These are phyloP conservation scores for Botryotinia narcissicola DNA, from an alignment of 2,329 filamentous ascomycete genomes.

Conservation along the genomic window DNA sequence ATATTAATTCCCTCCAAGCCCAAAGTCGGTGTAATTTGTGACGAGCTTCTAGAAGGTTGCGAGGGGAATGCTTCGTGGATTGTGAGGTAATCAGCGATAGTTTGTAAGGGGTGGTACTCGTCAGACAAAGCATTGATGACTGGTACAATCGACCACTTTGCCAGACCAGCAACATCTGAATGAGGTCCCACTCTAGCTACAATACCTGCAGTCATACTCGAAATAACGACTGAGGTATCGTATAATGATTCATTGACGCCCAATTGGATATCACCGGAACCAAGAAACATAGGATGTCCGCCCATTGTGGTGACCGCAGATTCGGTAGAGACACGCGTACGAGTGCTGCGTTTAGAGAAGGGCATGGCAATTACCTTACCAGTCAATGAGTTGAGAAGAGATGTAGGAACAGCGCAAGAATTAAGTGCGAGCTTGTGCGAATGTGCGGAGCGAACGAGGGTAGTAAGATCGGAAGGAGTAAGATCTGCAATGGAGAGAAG, in stretches of 20 bases:
- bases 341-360: conserved; percentile 93
- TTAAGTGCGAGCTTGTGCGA: conserved; percentile 76
- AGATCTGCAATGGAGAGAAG: conserved; percentile 90
- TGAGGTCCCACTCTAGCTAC: conserved; percentile 77
- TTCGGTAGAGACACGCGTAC: conserved; percentile 91
- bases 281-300: conserved; percentile 93
- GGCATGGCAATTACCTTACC: conserved; percentile 89
- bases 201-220: conserved; percentile 86
- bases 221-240: conserved; percentile 88
- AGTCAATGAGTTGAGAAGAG: conserved; percentile 60
- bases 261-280: conserved; percentile 93
- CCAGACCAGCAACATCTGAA: conserved; percentile 68
- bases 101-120: conserved; percentile 90
- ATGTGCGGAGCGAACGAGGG: conserved; percentile 78
- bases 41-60: conserved; percentile 33
- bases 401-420: conserved; percentile 57
- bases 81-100: conserved; percentile 89
- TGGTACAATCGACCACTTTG: conserved; percentile 71
- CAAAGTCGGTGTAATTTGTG: conserved; percentile 42
- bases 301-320: conserved; percentile 84
- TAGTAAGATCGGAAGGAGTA: conserved; percentile 72
- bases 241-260: conserved; percentile 95
- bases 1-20: conserved; percentile 83
- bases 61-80: conserved; percentile 73
- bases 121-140: conserved; percentile 88